Conservation (phyloP, 257 asterid species). For the Capsicum baccatum region DNA sequence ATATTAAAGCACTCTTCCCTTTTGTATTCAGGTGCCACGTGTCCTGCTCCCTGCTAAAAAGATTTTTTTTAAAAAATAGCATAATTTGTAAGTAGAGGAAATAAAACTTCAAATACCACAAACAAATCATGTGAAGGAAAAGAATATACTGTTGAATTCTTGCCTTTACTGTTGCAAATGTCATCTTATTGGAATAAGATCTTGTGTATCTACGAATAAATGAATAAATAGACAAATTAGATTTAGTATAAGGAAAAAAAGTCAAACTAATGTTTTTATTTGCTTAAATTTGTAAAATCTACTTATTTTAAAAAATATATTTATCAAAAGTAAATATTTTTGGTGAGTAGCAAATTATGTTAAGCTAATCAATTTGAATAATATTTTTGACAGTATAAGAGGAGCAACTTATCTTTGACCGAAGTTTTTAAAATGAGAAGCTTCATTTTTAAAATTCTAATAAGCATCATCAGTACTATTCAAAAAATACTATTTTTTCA, state of each 20-base stretch:
- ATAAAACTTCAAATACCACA: not conserved
- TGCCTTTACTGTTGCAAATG: constrained; percentile 58
- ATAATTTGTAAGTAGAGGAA: not conserved
- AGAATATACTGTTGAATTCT: constrained; percentile 32
- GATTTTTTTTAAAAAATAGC: not conserved
- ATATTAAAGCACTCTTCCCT: constrained; percentile 44
- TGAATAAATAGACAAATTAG: not conserved
- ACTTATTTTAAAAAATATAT: no score
- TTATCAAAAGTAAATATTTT: no score
- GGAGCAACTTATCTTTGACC: no score
- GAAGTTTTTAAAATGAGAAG: no score
- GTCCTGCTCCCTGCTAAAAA: constrained; percentile 48
- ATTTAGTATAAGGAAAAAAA: not conserved
- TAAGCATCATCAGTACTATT: no score
- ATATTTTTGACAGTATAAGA: no score
- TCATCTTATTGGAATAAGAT: constrained; percentile 50
- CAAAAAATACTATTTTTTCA: no score
- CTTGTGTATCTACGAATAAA: constrained; percentile 35
- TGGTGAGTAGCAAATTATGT: no score
- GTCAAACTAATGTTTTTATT: no score
- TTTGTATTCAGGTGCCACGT: constrained; percentile 44
- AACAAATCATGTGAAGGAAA: not conserved
- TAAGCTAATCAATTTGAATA: no score
- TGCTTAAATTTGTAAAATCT: no score
- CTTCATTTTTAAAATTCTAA: no score